Percentiles rank a stretch among this genome's conserved stretches.
phyloP scores from a whole-genome alignment of 768 basidiomycete species.

The Suillus weaverae region DNA sequence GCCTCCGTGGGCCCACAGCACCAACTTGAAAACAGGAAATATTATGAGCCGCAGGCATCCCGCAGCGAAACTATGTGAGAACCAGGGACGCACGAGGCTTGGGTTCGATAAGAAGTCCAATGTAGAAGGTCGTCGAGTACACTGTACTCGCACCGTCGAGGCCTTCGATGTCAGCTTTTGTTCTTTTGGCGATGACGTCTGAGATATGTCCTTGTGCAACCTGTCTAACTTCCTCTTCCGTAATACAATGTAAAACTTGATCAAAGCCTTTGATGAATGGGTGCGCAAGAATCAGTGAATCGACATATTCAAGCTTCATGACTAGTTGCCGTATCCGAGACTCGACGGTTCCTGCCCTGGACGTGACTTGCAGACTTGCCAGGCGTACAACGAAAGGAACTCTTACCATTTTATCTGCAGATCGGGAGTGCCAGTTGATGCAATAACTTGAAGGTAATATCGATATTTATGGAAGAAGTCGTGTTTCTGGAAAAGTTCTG shows the following conservation, averaged over 20 bases:
- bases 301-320: constrained; percentile 96
- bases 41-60: constrained; percentile 18
- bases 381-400: not conserved
- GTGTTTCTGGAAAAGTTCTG: constrained; percentile 90
- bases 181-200: constrained; percentile 67
- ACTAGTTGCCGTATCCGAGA: constrained; percentile 94
- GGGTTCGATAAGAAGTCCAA: constrained; percentile 89
- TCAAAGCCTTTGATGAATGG: constrained; percentile 95
- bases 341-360: constrained; percentile 95
- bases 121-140: constrained; percentile 96
- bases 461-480: constrained; percentile 98
- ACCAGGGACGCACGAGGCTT: constrained; percentile 69
- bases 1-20: constrained; percentile 70
- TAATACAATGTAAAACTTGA: constrained; percentile 78
- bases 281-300: constrained; percentile 88
- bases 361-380: constrained; percentile 16
- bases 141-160: constrained; percentile 79
- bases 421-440: constrained; percentile 82
- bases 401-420: constrained; percentile 90
- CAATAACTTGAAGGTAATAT: constrained; percentile 95
- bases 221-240: constrained; percentile 82
- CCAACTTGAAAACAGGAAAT: constrained; percentile 53
- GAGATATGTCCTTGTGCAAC: constrained; percentile 89
- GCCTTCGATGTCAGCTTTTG: constrained; percentile 74
- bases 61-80: constrained; percentile 13